Conservation (phyloP, 2,329 filamentous ascomycete genomes). For the Ophiostoma perfectum region DNA sequence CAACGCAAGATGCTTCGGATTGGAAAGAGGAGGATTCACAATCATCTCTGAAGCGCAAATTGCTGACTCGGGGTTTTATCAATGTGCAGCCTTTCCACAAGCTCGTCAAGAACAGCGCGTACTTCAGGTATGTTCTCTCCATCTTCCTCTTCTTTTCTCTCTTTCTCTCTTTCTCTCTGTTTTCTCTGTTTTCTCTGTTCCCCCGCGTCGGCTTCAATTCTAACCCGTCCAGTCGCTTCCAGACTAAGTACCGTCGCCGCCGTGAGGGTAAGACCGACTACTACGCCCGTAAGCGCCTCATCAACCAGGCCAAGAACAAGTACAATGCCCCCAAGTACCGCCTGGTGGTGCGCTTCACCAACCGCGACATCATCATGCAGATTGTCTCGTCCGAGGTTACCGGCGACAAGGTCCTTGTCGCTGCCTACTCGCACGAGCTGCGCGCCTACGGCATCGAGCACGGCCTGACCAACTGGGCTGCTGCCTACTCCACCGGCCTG, state of each 20-base stretch:
- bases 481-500: slow-evolving; percentile 93
- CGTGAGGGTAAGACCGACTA: slow-evolving; percentile 98
- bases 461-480: slow-evolving; percentile 99
- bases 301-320: slow-evolving; percentile 99
- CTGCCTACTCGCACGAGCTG: slow-evolving; percentile 96
- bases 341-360: slow-evolving; percentile 98
- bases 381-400: slow-evolving; percentile 94
- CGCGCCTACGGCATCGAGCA: slow-evolving; percentile 95
- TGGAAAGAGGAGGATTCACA: slow-evolving; percentile 37
- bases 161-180: neutral
- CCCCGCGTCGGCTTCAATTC: neutral
- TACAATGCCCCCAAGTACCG: slow-evolving; percentile 99
- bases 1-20: slow-evolving; percentile 98
- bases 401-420: slow-evolving; percentile 92
- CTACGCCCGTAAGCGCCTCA: slow-evolving; percentile 98
- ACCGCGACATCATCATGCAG: slow-evolving; percentile 98
- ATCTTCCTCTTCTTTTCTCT: neutral
- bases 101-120: slow-evolving; percentile 93
- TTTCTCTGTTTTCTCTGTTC: neutral
- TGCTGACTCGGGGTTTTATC: slow-evolving; percentile 84
- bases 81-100: slow-evolving; percentile 77
- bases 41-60: slow-evolving; percentile 90
- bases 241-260: slow-evolving; percentile 99
- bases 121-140: slow-evolving; percentile 70
- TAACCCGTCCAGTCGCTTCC: slow-evolving; percentile 68